phyloP scores from a whole-genome alignment of 495 filamentous ascomycete species.

The Rostrohypoxylon terebratum region DNA sequence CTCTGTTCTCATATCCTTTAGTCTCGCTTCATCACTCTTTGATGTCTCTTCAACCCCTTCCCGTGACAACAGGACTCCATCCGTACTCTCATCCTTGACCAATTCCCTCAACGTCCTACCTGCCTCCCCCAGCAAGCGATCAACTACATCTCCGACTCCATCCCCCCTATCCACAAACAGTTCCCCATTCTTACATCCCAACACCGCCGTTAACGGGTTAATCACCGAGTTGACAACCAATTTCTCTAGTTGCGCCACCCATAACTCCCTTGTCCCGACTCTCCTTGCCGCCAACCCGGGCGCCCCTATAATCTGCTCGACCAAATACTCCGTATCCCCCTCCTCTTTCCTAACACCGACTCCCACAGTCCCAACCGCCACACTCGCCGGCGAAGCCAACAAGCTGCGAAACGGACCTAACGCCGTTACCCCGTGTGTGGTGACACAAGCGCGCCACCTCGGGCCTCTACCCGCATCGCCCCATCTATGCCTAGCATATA shows the following conservation, averaged over 20 bases:
- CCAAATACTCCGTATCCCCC: slow-evolving; percentile 34
- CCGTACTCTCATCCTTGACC: slow-evolving; percentile 41
- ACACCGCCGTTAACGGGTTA: slow-evolving; percentile 81
- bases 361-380: slow-evolving; percentile 51
- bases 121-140: slow-evolving; percentile 73
- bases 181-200: slow-evolving; percentile 78
- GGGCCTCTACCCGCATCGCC: slow-evolving; percentile 69
- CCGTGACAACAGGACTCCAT: slow-evolving; percentile 36
- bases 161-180: slow-evolving; percentile 71
- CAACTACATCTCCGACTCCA: slow-evolving; percentile 62
- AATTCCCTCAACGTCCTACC: slow-evolving; percentile 67
- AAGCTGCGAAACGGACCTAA: slow-evolving; percentile 68
- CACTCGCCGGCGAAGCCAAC: slow-evolving; percentile 72
- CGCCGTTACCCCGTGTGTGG: slow-evolving; percentile 76
- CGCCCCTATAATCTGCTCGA: slow-evolving; percentile 41
- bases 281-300: slow-evolving; percentile 57
- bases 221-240: slow-evolving; percentile 83
- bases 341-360: slow-evolving; percentile 31
- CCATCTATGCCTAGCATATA: slow-evolving; percentile 47
- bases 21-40: slow-evolving; percentile 59
- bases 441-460: slow-evolving; percentile 73
- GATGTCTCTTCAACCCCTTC: background rate
- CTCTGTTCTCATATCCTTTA: slow-evolving; percentile 67
- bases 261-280: slow-evolving; percentile 62
- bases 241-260: slow-evolving; percentile 65